Percentiles rank a stretch among this genome's conserved stretches.
Evolutionary conservation across 2,329 filamentous ascomycete species (phyloP).

Genomic region (Fusarium sp.): DNA sequence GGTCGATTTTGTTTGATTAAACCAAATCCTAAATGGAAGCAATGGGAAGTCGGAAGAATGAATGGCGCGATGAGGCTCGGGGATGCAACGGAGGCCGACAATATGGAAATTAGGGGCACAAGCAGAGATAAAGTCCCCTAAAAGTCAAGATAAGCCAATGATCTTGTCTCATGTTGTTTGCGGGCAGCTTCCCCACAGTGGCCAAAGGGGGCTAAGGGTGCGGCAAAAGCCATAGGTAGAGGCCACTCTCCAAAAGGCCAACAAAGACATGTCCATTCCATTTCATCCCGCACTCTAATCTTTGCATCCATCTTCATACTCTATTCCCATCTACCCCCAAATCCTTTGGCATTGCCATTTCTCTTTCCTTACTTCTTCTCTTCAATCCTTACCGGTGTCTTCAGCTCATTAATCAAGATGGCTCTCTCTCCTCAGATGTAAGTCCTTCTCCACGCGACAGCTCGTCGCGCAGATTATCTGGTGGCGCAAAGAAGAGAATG

Average conservation of each 20-base stretch:
- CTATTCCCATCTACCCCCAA: slow-evolving; percentile 18
- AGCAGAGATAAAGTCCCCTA: slow-evolving; percentile 26
- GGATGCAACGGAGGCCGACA: slow-evolving; percentile 13
- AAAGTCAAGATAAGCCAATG: slow-evolving; percentile 29
- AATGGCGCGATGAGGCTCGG: slow-evolving; percentile 39
- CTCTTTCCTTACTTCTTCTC: slow-evolving; percentile 7
- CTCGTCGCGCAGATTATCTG: slow-evolving; percentile 22
- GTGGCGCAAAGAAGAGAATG: slow-evolving; percentile 31
- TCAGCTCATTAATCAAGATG: slow-evolving; percentile 60
- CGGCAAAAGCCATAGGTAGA: slow-evolving; percentile 32
- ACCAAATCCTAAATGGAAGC: slow-evolving; percentile 31
- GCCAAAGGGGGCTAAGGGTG: slow-evolving; percentile 38
- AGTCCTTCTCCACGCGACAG: slow-evolving; percentile 44
- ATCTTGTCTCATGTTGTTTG: not conserved
- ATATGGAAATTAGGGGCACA: slow-evolving; percentile 13
- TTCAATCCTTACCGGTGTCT: slow-evolving; percentile 2
- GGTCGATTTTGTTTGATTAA: slow-evolving; percentile 15
- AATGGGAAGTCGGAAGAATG: slow-evolving; percentile 37
- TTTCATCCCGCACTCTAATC: slow-evolving; percentile 35
- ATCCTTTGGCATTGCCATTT: slow-evolving; percentile 17
- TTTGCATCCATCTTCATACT: slow-evolving; percentile 12
- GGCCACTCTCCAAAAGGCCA: slow-evolving; percentile 45
- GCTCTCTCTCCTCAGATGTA: slow-evolving; percentile 74
- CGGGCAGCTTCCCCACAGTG: slow-evolving; percentile 37
- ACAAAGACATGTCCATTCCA: slow-evolving; percentile 41